phyloP scores from a whole-genome alignment of 2,329 filamentous ascomycete genomes.

The Pseudocercospora crystallina region DNA sequence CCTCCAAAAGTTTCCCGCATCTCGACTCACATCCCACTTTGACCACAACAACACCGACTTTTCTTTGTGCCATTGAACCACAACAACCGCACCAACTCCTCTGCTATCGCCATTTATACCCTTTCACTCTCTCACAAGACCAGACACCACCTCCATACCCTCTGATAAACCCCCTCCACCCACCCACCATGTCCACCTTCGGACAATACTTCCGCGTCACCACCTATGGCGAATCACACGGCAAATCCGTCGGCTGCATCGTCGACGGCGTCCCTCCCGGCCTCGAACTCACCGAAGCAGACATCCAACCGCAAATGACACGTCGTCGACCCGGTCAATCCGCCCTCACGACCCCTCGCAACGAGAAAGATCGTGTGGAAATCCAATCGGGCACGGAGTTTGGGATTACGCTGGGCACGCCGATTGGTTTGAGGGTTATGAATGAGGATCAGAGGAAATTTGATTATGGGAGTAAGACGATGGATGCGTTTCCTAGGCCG shows the following conservation, averaged over 20 bases:
- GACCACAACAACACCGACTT: too few relatives aligned
- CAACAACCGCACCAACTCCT: too few relatives aligned
- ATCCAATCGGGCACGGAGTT: constrained; percentile 93
- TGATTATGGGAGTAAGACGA: constrained; percentile 82
- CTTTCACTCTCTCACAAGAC: too few relatives aligned
- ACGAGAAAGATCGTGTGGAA: constrained; percentile 87
- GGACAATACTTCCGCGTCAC: constrained; percentile 79
- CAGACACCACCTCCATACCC: too few relatives aligned
- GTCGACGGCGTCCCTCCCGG: constrained; percentile 90
- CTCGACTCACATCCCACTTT: too few relatives aligned
- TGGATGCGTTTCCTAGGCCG: constrained; percentile 87
- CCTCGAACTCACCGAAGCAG: constrained; percentile 72
- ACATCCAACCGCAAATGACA: constrained; percentile 90
- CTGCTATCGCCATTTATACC: too few relatives aligned
- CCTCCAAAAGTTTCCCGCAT: too few relatives aligned
- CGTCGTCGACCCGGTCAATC: constrained; percentile 86
- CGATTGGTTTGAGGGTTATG: constrained; percentile 80
- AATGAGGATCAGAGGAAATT: constrained; percentile 92
- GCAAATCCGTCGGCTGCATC: constrained; percentile 89
- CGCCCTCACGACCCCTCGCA: constrained; percentile 83
- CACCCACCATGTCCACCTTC: constrained; percentile 75
- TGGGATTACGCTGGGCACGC: constrained; percentile 85
- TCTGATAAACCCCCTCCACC: too few relatives aligned
- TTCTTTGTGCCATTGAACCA: too few relatives aligned
- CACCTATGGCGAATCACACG: constrained; percentile 86